Evolutionary conservation across 306 rosid genomes (phyloP).

Genomic region (Ormosia semicastrata): DNA sequence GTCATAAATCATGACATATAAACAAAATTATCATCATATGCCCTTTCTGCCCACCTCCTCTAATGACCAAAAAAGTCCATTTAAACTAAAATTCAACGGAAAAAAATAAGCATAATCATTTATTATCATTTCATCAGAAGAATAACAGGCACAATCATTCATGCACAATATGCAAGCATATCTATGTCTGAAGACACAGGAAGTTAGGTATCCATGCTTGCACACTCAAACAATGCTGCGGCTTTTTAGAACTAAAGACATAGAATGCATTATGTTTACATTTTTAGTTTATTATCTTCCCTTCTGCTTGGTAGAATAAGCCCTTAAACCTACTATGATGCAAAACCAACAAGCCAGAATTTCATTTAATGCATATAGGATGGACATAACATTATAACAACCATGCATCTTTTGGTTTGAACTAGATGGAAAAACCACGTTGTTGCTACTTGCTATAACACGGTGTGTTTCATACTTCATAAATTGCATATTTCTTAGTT

Average conservation of each 20-base stretch:
- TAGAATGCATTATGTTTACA: neutral
- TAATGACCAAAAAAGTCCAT: neutral
- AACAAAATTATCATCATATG: conserved; percentile 6
- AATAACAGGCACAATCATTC: neutral
- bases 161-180: neutral
- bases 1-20: neutral
- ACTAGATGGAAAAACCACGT: neutral
- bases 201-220: neutral
- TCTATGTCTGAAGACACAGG: neutral
- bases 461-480: neutral
- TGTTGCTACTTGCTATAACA: neutral
- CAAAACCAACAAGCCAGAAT: neutral
- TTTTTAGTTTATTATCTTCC: neutral
- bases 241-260: neutral
- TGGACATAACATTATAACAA: neutral
- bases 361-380: neutral
- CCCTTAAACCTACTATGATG: neutral
- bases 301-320: neutral
- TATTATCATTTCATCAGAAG: neutral
- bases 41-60: neutral
- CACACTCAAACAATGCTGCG: neutral
- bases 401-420: neutral
- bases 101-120: neutral
- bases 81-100: neutral
- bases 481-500: neutral